Conservation (phyloP, 768 basidiomycete species). For the Termitomyces sp. region DNA sequence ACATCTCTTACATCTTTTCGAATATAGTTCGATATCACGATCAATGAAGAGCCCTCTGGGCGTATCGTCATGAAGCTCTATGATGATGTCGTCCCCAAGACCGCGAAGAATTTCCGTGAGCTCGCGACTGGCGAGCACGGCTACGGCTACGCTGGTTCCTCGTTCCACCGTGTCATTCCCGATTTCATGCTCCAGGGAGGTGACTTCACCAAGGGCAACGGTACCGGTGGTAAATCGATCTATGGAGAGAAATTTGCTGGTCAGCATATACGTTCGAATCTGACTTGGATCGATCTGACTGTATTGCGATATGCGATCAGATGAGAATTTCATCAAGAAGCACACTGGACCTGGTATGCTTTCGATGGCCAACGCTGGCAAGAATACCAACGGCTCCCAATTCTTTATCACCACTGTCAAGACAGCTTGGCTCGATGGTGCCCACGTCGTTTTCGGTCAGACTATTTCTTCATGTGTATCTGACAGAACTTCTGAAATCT, state of each 20-base stretch:
- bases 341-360: slow-evolving; percentile 69
- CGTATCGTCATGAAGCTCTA: slow-evolving; percentile 84
- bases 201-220: slow-evolving; percentile 69
- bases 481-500: background rate
- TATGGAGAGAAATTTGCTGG: slow-evolving; percentile 68
- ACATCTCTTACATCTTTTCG: background rate
- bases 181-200: slow-evolving; percentile 89
- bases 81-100: slow-evolving; percentile 74
- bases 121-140: slow-evolving; percentile 75
- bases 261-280: slow-evolving; percentile 22
- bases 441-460: slow-evolving; percentile 84
- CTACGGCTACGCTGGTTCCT: slow-evolving; percentile 64
- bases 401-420: slow-evolving; percentile 89
- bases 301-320: slow-evolving; percentile 29
- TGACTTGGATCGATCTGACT: slow-evolving; percentile 1
- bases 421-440: slow-evolving; percentile 78
- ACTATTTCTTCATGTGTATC: background rate
- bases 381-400: slow-evolving; percentile 81
- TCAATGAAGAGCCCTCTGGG: slow-evolving; percentile 37
- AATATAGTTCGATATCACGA: slow-evolving; percentile 64
- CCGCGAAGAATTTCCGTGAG: slow-evolving; percentile 84
- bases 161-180: slow-evolving; percentile 84
- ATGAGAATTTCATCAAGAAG: slow-evolving; percentile 80
- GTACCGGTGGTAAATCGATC: slow-evolving; percentile 83
- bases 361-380: slow-evolving; percentile 80